Percentiles rank a stretch among this genome's conserved stretches.
phyloP scores from a whole-genome alignment of 2,329 filamentous ascomycete species.

The Aspergillus oerlinghausenensis region DNA sequence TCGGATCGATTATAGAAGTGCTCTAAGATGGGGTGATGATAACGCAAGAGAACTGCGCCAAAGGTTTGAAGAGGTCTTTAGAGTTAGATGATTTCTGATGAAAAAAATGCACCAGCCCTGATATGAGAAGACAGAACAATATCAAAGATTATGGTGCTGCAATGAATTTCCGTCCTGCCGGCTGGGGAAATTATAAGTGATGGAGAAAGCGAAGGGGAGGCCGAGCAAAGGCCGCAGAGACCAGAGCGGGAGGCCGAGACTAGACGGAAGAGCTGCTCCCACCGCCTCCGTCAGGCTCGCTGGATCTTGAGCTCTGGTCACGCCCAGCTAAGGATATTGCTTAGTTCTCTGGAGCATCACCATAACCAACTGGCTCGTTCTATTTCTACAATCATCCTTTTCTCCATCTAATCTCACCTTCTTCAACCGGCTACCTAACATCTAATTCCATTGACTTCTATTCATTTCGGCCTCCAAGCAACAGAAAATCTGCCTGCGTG shows the following conservation, averaged over 20 bases:
- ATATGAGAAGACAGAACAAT: conserved; percentile 1
- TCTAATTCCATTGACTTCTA: not conserved
- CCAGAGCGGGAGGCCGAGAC: conserved; percentile 15
- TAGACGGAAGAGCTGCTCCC: conserved; percentile 13
- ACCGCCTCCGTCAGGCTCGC: conserved; percentile 34
- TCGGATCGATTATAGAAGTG: not conserved
- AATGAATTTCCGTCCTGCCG: conserved; percentile 8
- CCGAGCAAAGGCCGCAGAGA: conserved; percentile 22
- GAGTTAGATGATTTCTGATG: not conserved
- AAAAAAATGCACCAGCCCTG: not conserved
- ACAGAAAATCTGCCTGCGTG: not conserved
- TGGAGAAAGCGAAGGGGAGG: conserved; percentile 19
- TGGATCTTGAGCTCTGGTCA: conserved; percentile 7
- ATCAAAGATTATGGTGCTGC: conserved; percentile 5
- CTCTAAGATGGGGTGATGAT: not conserved
- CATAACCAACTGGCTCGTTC: conserved; percentile 4
- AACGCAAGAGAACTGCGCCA: not conserved
- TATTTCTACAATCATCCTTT: conserved; percentile 3
- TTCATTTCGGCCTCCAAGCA: not conserved
- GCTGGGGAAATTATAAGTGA: conserved; percentile 11
- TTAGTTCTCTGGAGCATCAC: conserved; percentile 2
- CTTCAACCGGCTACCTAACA: conserved; percentile 1
- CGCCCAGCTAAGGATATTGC: not conserved
- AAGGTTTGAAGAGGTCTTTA: not conserved
- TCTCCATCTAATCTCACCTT: conserved; percentile 3